Base-by-base conservation (phyloP, 164 flowering plant genomes). In the Taxillus chinensis region DNA sequence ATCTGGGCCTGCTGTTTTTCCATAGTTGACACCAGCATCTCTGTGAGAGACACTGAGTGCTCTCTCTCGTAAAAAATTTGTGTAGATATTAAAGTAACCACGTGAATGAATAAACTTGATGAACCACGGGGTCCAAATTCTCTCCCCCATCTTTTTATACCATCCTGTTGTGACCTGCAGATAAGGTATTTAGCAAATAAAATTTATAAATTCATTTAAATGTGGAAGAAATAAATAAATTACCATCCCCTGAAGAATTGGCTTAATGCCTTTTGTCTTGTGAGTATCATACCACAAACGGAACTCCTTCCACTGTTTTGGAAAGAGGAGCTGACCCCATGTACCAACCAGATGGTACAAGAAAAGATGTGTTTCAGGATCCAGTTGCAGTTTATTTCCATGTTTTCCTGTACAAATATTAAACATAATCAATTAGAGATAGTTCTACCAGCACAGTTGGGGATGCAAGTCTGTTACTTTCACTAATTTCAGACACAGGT, bases 41-140 rank as follows among this genome's bases (percentile, higher is more conserved):
- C 97, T 79, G 71, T 90, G 92, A 64, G 97, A 90, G 66, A 84
- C 79, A 67, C 92, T 85, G 14, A 92, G 84, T 16, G 99, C 96
- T 70, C 86, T 79, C 68, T 90, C 91, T 48, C 74, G 73, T 15
- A n/a, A 63, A 69, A 90, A 86, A 67, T 86, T 83, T 54, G 97
- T 89, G 70, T 89, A 93, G 48, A 93, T 79, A 62, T 93, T 93
- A 69, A 79, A 93, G 71, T 93, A 93, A 16, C 91, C 89, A 53
- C 74, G 92, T 48, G 86, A 74, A 57, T 93, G 95, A 37, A 93
- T 74, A 60, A 90, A 93, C 62, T 90, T 90, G 39, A 93, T 93
- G 78, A 93, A 93, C 99, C 99, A 93, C 54, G 99, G 99, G 41
- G 99, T 93, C 97, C 97, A 93, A 59, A 90, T 93, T 66, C 80